phyloP scores from a whole-genome alignment of 2,329 filamentous ascomycete species.

The Onygenales sp. region DNA sequence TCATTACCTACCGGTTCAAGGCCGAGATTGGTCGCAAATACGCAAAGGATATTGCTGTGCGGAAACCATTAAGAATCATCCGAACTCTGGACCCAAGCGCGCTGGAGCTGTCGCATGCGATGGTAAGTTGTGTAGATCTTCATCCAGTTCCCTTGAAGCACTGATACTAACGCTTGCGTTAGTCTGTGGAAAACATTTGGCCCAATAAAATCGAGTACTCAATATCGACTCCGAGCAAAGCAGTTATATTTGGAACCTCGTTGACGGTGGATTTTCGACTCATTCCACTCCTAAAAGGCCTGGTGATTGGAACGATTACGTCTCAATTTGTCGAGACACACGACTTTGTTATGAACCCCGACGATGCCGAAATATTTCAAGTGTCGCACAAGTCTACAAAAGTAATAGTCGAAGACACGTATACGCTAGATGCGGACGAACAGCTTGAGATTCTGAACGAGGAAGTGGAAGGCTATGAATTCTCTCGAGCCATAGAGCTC shows the following conservation, averaged over 20 bases:
- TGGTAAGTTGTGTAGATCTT: conserved; percentile 43
- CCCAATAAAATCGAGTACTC: conserved; percentile 96
- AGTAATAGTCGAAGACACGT: conserved; percentile 58
- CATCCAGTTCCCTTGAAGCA: neutral
- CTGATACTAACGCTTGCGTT: conserved; percentile 1
- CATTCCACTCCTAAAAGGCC: conserved; percentile 77
- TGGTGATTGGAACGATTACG: conserved; percentile 73
- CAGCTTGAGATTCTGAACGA: conserved; percentile 46
- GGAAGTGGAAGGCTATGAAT: conserved; percentile 52
- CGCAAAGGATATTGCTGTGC: conserved; percentile 72
- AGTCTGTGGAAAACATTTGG: conserved; percentile 88
- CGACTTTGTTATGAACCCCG: conserved; percentile 50
- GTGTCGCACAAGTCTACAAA: conserved; percentile 53
- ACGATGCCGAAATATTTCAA: conserved; percentile 32
- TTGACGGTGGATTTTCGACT: conserved; percentile 79
- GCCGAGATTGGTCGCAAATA: conserved; percentile 86
- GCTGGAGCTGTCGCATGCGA: conserved; percentile 71
- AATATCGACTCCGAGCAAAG: conserved; percentile 86
- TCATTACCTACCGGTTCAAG: conserved; percentile 83
- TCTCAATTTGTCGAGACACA: conserved; percentile 72
- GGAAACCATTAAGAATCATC: conserved; percentile 69
- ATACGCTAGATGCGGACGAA: conserved; percentile 58
- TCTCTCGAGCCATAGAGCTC: conserved; percentile 53
- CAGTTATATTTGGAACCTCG: conserved; percentile 83
- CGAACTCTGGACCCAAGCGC: conserved; percentile 67